These are phyloP conservation scores for Aspergillus felis DNA, from an alignment of 2,329 filamentous ascomycete genomes.

Conservation along the genomic window DNA sequence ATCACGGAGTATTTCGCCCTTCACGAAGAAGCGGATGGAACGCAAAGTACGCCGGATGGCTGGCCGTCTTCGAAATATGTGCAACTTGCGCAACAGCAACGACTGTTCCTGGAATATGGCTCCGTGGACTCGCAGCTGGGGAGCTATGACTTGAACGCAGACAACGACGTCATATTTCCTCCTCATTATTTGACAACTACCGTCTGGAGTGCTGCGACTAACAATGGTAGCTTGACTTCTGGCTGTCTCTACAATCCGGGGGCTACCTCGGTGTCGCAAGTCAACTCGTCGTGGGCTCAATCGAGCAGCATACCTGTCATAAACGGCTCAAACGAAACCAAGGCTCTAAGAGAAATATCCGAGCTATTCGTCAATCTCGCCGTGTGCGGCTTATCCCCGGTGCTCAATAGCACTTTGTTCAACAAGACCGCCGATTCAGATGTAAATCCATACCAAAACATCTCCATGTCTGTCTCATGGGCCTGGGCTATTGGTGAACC, in stretches of 20 bases:
- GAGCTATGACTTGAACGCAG: constrained; percentile 52
- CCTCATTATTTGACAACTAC: constrained; percentile 41
- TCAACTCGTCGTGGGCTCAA: constrained; percentile 54
- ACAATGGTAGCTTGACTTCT: constrained; percentile 41
- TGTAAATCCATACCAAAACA: constrained; percentile 46
- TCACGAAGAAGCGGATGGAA: constrained; percentile 30
- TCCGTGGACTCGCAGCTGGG: constrained; percentile 55
- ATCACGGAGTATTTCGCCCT: constrained; percentile 51
- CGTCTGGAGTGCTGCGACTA: constrained; percentile 29
- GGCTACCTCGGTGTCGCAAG: constrained; percentile 37
- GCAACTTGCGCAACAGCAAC: constrained; percentile 51
- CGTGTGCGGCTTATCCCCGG: constrained; percentile 58
- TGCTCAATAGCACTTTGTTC: constrained; percentile 55
- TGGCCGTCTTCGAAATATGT: constrained; percentile 62
- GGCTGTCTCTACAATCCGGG: constrained; percentile 53
- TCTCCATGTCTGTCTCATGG: constrained; percentile 54
- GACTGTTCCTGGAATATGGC: constrained; percentile 55
- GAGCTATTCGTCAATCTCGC: constrained; percentile 40
- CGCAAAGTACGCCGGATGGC: constrained; percentile 52
- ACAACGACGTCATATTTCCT: constrained; percentile 51
- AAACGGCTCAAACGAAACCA: constrained; percentile 19
- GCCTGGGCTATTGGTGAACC: constrained; percentile 59
- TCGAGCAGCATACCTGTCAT: constrained; percentile 27
- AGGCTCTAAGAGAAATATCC: constrained; percentile 29
- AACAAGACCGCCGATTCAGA: constrained; percentile 49